phyloP scores from a whole-genome alignment of 2,329 filamentous ascomycete species.

The Fusarium kyushuense region DNA sequence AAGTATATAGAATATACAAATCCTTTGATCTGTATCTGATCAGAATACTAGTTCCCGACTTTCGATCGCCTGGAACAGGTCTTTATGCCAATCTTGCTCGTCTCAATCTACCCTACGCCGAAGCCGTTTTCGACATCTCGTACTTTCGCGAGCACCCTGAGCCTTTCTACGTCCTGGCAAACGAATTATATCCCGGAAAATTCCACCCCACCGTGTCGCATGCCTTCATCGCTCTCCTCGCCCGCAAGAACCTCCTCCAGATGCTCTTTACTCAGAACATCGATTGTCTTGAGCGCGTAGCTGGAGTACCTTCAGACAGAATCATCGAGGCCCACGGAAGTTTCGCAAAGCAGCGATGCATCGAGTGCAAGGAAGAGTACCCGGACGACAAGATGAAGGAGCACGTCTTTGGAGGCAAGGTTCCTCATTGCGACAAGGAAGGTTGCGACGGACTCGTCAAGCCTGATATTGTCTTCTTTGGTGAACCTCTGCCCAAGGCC shows the following conservation, averaged over 20 bases:
- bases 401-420: conserved; percentile 73
- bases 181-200: conserved; percentile 90
- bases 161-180: conserved; percentile 92
- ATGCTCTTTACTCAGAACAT: conserved; percentile 99
- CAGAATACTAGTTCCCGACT: conserved; percentile 80
- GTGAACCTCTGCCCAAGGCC: conserved; percentile 69
- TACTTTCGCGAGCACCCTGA: conserved; percentile 88
- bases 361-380: conserved; percentile 82
- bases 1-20: conserved; percentile 23
- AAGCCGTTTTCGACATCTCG: conserved; percentile 92
- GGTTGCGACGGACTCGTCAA: conserved; percentile 85
- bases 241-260: conserved; percentile 80
- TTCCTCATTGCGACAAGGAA: conserved; percentile 74
- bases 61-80: conserved; percentile 91
- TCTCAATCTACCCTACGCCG: conserved; percentile 86
- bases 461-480: conserved; percentile 95
- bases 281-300: conserved; percentile 89
- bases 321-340: conserved; percentile 96
- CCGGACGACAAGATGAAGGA: conserved; percentile 79
- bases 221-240: conserved; percentile 85
- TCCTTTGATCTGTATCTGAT: conserved; percentile 13
- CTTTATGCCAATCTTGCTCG: conserved; percentile 92
- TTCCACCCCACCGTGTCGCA: conserved; percentile 92
- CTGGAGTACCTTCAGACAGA: conserved; percentile 82
- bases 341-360: conserved; percentile 90